Base-by-base conservation (phyloP, 108 stramenopile species). In the Skeletonema menzelii region DNA sequence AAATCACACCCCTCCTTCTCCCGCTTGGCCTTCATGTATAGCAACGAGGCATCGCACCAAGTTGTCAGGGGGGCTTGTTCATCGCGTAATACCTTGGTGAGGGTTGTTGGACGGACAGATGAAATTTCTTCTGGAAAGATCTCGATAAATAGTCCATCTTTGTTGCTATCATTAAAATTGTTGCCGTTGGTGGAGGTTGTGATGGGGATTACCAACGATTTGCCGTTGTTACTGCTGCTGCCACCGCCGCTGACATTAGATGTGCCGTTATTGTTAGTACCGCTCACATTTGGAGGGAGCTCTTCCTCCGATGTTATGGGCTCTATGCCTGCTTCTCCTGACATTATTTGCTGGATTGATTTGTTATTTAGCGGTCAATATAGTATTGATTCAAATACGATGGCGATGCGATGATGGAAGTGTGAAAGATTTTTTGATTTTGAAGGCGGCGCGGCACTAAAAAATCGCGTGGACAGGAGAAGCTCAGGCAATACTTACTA, bases 71-170 rank as follows among this genome's bases (percentile, higher is more conserved):
- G 72, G 19, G 93, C 89, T 30, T 80, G 56, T 77, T 91, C 90
- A 35, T 94, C 93, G 22, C 70, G 73, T 13, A 94, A 65, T 11
- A 91, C 88, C 63, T 79, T 72, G 19, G 88, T 40, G 2, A 94
- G 67, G 0, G 64, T 68, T 13, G 86, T 63, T 27, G 87, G 87
- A 0, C 85, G 81, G 40, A 88, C 82, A 2, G 83, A 74, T 14
- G 85, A 22, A 42, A 94, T 73, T 73, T 94, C 93, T 67, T 94
- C 93, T 6, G 93, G 89, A 66, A 94, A 94, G 38, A 94, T 88
- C 66, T 94, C 93, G 56, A 94, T 82, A 66, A 86, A 94, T 4
- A 72, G 56, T 10, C 64, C 56, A 0, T 20, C 65, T 49, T 62
- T 62, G 65, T 47, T 15, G 24, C 30, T 40, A 28, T 40, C 14